These are phyloP conservation scores for Kentomonas sorsogonicus DNA, from an alignment of 208 protist genomes.

Conservation along the genomic window DNA sequence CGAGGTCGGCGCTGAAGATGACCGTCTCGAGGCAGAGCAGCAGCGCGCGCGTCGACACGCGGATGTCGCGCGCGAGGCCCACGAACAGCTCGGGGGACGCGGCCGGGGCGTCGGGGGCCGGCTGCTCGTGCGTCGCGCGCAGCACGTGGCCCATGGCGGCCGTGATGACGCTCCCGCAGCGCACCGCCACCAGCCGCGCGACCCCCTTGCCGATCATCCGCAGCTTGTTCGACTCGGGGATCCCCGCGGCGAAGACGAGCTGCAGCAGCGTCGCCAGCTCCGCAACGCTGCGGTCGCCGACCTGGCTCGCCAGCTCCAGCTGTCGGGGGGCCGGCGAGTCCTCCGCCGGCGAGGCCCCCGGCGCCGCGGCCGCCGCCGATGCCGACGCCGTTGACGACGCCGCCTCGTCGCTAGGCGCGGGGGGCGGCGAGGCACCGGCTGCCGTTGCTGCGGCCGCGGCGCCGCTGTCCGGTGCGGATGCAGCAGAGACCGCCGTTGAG, in stretches of 20 bases:
- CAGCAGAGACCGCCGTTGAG: not conserved
- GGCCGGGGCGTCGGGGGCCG: not conserved
- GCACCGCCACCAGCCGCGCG: conserved; percentile 54
- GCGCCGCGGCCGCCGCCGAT: not conserved
- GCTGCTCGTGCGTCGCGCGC: conserved; percentile 34
- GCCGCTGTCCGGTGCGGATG: conserved; percentile 3
- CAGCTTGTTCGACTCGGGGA: conserved; percentile 54
- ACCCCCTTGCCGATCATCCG: conserved; percentile 55
- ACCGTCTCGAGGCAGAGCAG: conserved; percentile 45
- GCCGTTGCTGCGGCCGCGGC: conserved; percentile 1
- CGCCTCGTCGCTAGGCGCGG: not conserved
- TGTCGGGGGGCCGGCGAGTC: not conserved
- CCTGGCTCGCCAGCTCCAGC: conserved; percentile 2
- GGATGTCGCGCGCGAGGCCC: conserved; percentile 42
- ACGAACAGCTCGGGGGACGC: conserved; percentile 24
- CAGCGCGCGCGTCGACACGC: conserved; percentile 42
- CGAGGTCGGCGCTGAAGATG: conserved; percentile 33
- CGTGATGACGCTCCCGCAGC: conserved; percentile 65
- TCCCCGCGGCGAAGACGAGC: conserved; percentile 42
- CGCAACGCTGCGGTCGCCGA: conserved; percentile 24
- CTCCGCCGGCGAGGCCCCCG: not conserved
- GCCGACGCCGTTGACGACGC: not conserved
- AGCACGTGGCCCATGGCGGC: conserved; percentile 60
- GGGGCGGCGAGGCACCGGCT: not conserved
- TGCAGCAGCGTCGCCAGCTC: conserved; percentile 58